Evolutionary conservation across 208 protist genomes (phyloP).

Genomic region (Wallacemonas collosoma): DNA sequence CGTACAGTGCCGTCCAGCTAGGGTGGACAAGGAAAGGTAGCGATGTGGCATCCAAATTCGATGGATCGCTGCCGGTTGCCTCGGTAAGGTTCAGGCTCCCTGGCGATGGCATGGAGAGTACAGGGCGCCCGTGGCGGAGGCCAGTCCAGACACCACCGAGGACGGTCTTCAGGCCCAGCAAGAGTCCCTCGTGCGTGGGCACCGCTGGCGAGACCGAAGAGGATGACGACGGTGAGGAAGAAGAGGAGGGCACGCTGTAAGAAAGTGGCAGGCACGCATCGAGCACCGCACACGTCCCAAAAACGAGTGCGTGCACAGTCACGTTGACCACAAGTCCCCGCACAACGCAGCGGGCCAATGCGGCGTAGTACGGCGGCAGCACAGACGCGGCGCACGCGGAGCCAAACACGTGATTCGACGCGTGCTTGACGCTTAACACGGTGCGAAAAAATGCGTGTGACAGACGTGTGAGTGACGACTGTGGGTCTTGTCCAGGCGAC

Average conservation of each 20-base stretch:
- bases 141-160: not conserved
- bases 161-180: not conserved
- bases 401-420: conserved; percentile 32
- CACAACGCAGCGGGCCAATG: conserved; percentile 1
- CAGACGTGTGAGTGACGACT: not conserved
- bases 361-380: conserved; percentile 16
- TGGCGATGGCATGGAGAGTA: not conserved
- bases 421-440: conserved; percentile 28
- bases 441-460: not conserved
- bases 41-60: not conserved
- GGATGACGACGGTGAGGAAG: not conserved
- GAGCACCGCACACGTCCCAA: conserved; percentile 23
- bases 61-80: no score
- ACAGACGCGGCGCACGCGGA: conserved; percentile 25
- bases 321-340: conserved; percentile 19
- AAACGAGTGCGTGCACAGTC: conserved; percentile 22
- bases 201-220: not conserved
- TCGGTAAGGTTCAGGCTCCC: not conserved
- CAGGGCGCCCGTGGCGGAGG: not conserved
- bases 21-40: not conserved
- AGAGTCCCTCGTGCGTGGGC: not conserved
- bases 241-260: no score
- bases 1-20: conserved; percentile 6
- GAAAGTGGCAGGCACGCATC: conserved; percentile 7
- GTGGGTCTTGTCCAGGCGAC: not conserved